Conservation (phyloP, 805 yeast species). For the Lipomyces mesembrius region DNA sequence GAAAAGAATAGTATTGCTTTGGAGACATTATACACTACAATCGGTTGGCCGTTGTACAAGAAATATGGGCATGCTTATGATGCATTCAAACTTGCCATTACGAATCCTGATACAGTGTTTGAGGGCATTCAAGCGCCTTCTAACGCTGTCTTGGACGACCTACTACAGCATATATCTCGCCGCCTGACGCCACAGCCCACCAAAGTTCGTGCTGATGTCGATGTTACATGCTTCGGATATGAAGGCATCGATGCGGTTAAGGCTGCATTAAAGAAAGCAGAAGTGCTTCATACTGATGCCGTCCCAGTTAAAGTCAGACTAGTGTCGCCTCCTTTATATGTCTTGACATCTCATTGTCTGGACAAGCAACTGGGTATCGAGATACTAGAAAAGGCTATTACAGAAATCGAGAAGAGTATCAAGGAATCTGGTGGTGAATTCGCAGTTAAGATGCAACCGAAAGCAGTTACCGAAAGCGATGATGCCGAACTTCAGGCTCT, state of each 20-base stretch:
- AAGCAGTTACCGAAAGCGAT: conserved; percentile 97
- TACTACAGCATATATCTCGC: conserved; percentile 83
- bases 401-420: conserved; percentile 71
- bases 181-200: conserved; percentile 98
- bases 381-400: conserved; percentile 77
- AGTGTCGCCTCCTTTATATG: conserved; percentile 97
- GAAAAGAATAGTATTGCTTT: conserved; percentile 90
- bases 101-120: conserved; percentile 82
- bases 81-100: conserved; percentile 94
- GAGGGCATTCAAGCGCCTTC: conserved; percentile 77
- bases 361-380: conserved; percentile 90
- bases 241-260: conserved; percentile 98
- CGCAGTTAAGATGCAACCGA: conserved; percentile 95
- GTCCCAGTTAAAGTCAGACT: conserved; percentile 90
- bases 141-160: conserved; percentile 76
- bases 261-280: conserved; percentile 84
- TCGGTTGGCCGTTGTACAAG: conserved; percentile 97
- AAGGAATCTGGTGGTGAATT: conserved; percentile 79
- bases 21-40: conserved; percentile 80
- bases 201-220: conserved; percentile 97
- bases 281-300: conserved; percentile 76
- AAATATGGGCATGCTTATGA: conserved; percentile 97
- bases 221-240: conserved; percentile 94
- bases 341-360: conserved; percentile 86
- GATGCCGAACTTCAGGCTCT: conserved; percentile 97